Evolutionary conservation across 768 basidiomycete genomes (phyloP).

Genomic region (Kwoniella shandongensis): DNA sequence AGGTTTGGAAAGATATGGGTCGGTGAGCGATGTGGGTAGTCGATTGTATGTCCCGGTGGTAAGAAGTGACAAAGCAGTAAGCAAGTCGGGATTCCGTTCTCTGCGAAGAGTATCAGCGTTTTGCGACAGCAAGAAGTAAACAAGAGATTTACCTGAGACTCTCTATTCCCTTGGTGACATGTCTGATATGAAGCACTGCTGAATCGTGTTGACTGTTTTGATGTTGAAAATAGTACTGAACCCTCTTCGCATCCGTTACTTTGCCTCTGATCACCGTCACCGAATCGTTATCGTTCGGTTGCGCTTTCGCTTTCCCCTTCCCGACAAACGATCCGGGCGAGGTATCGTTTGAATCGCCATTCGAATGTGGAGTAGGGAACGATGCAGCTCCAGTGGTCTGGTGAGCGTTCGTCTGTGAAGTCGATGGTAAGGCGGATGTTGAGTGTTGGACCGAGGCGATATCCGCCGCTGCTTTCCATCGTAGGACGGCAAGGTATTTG

Average conservation of each 20-base stretch:
- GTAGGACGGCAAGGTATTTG: conserved; percentile 44
- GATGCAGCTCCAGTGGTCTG: conserved; percentile 15
- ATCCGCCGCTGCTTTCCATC: conserved; percentile 46
- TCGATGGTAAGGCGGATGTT: conserved; percentile 4
- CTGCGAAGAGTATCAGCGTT: conserved; percentile 55
- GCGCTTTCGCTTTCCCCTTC: conserved; percentile 34
- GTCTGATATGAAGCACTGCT: conserved; percentile 64
- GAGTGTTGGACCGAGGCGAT: conserved; percentile 5
- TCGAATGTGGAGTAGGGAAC: conserved; percentile 44
- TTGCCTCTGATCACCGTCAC: conserved; percentile 23
- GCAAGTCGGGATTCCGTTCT: conserved; percentile 86
- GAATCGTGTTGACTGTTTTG: conserved; percentile 69
- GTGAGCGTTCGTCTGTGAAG: background rate
- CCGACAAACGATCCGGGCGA: conserved; percentile 29
- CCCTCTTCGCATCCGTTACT: conserved; percentile 44
- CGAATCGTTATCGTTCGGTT: background rate
- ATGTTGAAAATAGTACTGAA: conserved; percentile 40
- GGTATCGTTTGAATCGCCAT: conserved; percentile 33
- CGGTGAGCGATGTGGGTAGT: conserved; percentile 78
- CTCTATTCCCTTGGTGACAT: conserved; percentile 69
- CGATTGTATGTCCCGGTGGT: conserved; percentile 81
- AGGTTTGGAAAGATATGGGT: conserved; percentile 66
- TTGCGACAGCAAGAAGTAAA: conserved; percentile 5
- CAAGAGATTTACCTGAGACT: conserved; percentile 65
- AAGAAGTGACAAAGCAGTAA: conserved; percentile 86